Conservation (phyloP, 768 basidiomycete species). For the Amanita polypyramis region DNA sequence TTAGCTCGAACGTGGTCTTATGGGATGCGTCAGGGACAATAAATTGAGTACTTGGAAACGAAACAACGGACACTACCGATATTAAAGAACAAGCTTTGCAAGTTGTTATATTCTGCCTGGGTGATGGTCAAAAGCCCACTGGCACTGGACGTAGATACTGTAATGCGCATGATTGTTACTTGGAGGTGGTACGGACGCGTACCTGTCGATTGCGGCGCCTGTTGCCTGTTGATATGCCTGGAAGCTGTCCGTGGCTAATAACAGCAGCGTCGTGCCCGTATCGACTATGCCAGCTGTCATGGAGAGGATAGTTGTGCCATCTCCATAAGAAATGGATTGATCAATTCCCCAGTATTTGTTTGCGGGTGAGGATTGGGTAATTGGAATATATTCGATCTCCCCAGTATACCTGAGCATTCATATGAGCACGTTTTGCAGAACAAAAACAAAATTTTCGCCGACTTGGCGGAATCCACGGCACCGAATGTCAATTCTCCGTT, state of each 20-base stretch:
- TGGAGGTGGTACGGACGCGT: slow-evolving; percentile 10
- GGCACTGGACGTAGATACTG: slow-evolving; percentile 17
- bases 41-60: background rate
- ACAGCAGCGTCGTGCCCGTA: slow-evolving; percentile 42
- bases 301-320: slow-evolving; percentile 21
- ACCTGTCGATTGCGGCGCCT: slow-evolving; percentile 41
- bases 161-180: background rate
- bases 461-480: slow-evolving; percentile 37
- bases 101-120: slow-evolving; percentile 30
- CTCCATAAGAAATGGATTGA: slow-evolving; percentile 34
- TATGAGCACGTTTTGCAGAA: slow-evolving; percentile 26
- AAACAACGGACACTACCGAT: slow-evolving; percentile 30
- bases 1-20: slow-evolving; percentile 39
- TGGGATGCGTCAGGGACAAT: background rate
- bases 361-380: slow-evolving; percentile 34
- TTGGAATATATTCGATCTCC: slow-evolving; percentile 20
- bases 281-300: slow-evolving; percentile 38
- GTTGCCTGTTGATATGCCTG: slow-evolving; percentile 42
- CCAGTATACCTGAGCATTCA: slow-evolving; percentile 15
- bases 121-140: slow-evolving; percentile 51
- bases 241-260: slow-evolving; percentile 52
- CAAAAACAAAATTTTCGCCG: slow-evolving; percentile 19
- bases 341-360: slow-evolving; percentile 43
- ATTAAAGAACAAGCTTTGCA: slow-evolving; percentile 42
- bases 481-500: slow-evolving; percentile 54